phyloP scores from a whole-genome alignment of 75 land plant genomes.

The Cupressus sempervirens region DNA sequence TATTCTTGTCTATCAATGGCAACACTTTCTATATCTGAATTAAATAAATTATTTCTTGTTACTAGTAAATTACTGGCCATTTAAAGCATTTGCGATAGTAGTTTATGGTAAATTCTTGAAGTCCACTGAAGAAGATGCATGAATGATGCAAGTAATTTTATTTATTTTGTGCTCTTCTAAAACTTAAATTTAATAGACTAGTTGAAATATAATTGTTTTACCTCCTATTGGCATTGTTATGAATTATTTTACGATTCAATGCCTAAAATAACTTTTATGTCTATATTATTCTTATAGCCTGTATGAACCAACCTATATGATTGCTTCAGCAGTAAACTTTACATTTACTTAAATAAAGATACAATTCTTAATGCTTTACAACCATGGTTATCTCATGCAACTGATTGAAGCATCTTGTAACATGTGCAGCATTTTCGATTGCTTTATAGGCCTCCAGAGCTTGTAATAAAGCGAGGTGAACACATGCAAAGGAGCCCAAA shows the following conservation, averaged over 20 bases:
- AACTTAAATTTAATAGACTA: neutral
- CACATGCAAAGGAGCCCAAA: slow-evolving; percentile 44
- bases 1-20: neutral
- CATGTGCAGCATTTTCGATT: slow-evolving; percentile 63
- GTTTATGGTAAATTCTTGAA: neutral
- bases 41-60: too few species aligned
- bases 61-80: too few species aligned
- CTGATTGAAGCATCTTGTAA: neutral
- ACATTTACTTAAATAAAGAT: neutral
- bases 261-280: neutral
- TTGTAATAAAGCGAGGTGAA: slow-evolving; percentile 65
- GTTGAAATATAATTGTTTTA: neutral
- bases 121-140: neutral
- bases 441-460: slow-evolving; percentile 68
- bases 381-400: neutral
- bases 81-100: neutral
- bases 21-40: neutral
- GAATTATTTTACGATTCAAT: neutral
- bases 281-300: neutral
- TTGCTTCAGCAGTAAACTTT: neutral
- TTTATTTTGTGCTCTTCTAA: neutral
- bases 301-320: neutral
- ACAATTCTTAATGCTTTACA: neutral
- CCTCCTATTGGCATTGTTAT: neutral
- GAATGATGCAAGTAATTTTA: neutral